These are phyloP conservation scores for Dendrobium nobile DNA, from an alignment of 106 monocot genomes.

Conservation along the genomic window DNA sequence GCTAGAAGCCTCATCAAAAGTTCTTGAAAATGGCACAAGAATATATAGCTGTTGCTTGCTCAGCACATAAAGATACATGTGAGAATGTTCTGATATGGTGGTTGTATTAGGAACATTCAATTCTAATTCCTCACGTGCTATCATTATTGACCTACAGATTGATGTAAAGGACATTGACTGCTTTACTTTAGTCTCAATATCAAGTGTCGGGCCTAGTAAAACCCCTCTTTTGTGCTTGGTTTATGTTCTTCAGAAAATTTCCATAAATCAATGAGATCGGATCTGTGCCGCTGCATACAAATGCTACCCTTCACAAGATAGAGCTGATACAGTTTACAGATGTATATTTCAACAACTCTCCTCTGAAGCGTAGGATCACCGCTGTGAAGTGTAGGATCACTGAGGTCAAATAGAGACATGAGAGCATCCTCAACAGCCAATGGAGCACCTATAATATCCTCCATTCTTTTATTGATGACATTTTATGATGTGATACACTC, in stretches of 20 bases:
- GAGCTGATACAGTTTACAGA: slow-evolving; percentile 91
- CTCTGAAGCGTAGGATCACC: slow-evolving; percentile 48
- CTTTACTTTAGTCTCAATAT: slow-evolving; percentile 35
- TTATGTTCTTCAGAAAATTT: slow-evolving; percentile 91
- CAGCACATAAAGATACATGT: slow-evolving; percentile 92
- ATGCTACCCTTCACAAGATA: slow-evolving; percentile 89
- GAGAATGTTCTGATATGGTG: slow-evolving; percentile 76
- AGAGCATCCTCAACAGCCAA: slow-evolving; percentile 97
- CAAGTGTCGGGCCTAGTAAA: slow-evolving; percentile 16
- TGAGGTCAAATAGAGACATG: slow-evolving; percentile 89
- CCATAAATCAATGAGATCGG: slow-evolving; percentile 86
- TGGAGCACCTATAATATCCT: slow-evolving; percentile 88
- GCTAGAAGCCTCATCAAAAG: slow-evolving; percentile 31
- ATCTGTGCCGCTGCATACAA: slow-evolving; percentile 90
- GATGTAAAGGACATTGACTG: slow-evolving; percentile 59
- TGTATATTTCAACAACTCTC: slow-evolving; percentile 91
- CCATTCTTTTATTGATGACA: slow-evolving; percentile 95
- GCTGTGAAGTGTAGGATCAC: slow-evolving; percentile 35
- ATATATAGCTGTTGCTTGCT: slow-evolving; percentile 64
- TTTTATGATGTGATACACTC: slow-evolving; percentile 8
- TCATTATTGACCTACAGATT: slow-evolving; percentile 64
- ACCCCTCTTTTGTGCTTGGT: slow-evolving; percentile 45
- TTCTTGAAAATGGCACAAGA: slow-evolving; percentile 63
- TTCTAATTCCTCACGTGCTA: slow-evolving; percentile 88
- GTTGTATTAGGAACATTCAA: slow-evolving; percentile 66